Evolutionary conservation across 768 basidiomycete species (phyloP).

Genomic region (Trametes cinnabarina): DNA sequence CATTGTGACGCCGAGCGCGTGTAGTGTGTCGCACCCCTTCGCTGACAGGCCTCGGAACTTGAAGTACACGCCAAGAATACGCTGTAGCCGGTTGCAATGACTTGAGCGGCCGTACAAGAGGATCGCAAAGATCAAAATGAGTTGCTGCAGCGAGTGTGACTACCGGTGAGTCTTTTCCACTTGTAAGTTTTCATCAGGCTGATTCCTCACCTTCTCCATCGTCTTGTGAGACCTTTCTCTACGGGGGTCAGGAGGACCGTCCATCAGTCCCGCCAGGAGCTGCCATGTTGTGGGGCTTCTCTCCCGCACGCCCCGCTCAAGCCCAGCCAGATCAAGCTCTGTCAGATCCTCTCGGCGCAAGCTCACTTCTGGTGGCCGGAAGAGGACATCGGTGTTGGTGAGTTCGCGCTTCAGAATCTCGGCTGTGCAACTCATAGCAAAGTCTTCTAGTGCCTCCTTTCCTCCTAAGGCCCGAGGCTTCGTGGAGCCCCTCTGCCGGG

Average conservation of each 20-base stretch:
- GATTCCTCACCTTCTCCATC: neutral
- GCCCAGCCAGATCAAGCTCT: too few relatives aligned
- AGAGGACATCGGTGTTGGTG: neutral
- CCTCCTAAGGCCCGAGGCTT: too few relatives aligned
- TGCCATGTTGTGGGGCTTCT: too few relatives aligned
- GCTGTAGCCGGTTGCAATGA: neutral
- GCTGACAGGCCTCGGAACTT: slow-evolving; percentile 26
- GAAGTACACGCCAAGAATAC: slow-evolving; percentile 10
- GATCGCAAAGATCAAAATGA: neutral
- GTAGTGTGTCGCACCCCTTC: slow-evolving; percentile 25
- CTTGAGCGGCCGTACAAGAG: neutral
- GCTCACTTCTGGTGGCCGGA: too few relatives aligned
- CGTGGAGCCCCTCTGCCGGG: too few relatives aligned
- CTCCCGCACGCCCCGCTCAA: too few relatives aligned
- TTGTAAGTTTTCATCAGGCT: too few relatives aligned
- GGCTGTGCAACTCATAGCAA: neutral
- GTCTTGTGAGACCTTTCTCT: too few relatives aligned
- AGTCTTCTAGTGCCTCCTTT: too few relatives aligned
- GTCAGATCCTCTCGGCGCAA: too few relatives aligned
- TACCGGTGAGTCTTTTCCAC: neutral
- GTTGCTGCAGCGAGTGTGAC: neutral
- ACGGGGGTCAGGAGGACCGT: too few relatives aligned
- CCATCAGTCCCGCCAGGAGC: too few relatives aligned
- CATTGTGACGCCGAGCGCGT: slow-evolving; percentile 25
- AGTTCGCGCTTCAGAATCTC: neutral